A percentile compares a stretch with the other conserved stretches of the same genome.
Evolutionary conservation across 2,329 filamentous ascomycete species (phyloP).

Genomic region (Colletotrichum karsti): DNA sequence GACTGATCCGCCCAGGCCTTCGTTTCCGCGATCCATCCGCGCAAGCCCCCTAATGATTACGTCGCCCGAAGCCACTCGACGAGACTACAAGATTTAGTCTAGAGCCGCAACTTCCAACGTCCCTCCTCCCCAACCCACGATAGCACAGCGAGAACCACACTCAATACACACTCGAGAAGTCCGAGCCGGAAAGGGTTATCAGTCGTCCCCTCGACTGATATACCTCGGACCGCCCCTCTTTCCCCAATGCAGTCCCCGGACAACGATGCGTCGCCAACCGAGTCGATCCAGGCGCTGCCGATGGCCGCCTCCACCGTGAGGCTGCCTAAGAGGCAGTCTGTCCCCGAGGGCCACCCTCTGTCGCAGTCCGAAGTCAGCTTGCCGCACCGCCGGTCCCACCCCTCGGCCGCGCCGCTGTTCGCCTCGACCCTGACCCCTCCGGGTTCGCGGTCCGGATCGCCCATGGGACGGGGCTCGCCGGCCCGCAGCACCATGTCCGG

Average conservation of each 20-base stretch:
- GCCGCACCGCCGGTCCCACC: slow-evolving; percentile 62
- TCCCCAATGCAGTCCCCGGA: slow-evolving; percentile 76
- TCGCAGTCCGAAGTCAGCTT: slow-evolving; percentile 62
- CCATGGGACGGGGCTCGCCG: slow-evolving; percentile 66
- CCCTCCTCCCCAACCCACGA: not conserved
- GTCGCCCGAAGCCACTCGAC: slow-evolving; percentile 15
- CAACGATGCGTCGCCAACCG: slow-evolving; percentile 70
- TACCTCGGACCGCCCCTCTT: slow-evolving; percentile 28
- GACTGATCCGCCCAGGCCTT: not conserved
- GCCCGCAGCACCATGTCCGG: slow-evolving; percentile 61
- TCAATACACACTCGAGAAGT: not conserved
- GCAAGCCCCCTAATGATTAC: slow-evolving; percentile 18
- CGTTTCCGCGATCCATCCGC: slow-evolving; percentile 14
- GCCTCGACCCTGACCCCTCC: slow-evolving; percentile 74
- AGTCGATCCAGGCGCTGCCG: slow-evolving; percentile 76
- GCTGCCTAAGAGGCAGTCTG: slow-evolving; percentile 69
- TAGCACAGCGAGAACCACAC: not conserved
- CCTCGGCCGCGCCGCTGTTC: slow-evolving; percentile 69
- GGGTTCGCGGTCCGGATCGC: slow-evolving; percentile 74
- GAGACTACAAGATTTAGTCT: slow-evolving; percentile 11
- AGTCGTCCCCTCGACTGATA: slow-evolving; percentile 20
- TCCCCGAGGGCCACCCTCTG: slow-evolving; percentile 54
- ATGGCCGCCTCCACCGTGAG: slow-evolving; percentile 68
- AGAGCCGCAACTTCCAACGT: not conserved
- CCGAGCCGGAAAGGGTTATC: slow-evolving; percentile 21